These are phyloP conservation scores for Jaminaea rosea DNA, from an alignment of 1,284 basidiomycete genomes.

Conservation along the genomic window DNA sequence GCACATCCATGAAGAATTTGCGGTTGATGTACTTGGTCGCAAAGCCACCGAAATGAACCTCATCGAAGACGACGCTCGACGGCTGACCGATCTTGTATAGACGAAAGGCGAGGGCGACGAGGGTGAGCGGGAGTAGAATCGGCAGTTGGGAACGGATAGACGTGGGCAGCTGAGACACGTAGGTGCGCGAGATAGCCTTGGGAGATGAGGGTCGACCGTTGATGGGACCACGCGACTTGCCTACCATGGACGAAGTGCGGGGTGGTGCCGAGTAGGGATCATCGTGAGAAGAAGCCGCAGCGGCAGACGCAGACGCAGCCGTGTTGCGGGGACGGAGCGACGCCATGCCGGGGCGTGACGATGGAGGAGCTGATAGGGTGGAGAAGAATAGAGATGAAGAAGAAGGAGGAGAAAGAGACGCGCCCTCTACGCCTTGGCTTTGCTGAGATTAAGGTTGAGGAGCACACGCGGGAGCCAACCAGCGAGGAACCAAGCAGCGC, in stretches of 20 bases:
- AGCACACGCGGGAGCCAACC: too few relatives aligned
- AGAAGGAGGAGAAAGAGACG: too few relatives aligned
- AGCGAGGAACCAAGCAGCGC: too few relatives aligned
- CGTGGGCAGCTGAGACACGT: too few relatives aligned
- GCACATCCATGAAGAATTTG: conserved; percentile 86
- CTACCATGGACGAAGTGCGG: too few relatives aligned
- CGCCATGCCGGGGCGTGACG: too few relatives aligned
- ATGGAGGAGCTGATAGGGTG: too few relatives aligned
- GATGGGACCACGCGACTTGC: not conserved
- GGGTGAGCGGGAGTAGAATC: conserved; percentile 11
- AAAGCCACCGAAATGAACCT: conserved; percentile 51
- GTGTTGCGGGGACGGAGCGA: not conserved
- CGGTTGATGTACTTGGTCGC: conserved; percentile 80
- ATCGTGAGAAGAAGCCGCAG: not conserved
- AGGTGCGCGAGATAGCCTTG: not conserved
- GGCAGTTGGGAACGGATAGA: not conserved
- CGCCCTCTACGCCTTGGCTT: too few relatives aligned
- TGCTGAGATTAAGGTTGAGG: too few relatives aligned
- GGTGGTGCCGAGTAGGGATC: not conserved
- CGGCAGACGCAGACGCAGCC: not conserved
- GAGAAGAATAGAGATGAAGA: too few relatives aligned
- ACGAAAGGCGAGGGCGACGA: conserved; percentile 26
- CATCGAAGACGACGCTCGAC: conserved; percentile 45
- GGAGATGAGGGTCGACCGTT: not conserved
- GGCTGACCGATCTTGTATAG: conserved; percentile 35